Conservation (phyloP, 148 eudicot species). For the Drosera capensis region DNA sequence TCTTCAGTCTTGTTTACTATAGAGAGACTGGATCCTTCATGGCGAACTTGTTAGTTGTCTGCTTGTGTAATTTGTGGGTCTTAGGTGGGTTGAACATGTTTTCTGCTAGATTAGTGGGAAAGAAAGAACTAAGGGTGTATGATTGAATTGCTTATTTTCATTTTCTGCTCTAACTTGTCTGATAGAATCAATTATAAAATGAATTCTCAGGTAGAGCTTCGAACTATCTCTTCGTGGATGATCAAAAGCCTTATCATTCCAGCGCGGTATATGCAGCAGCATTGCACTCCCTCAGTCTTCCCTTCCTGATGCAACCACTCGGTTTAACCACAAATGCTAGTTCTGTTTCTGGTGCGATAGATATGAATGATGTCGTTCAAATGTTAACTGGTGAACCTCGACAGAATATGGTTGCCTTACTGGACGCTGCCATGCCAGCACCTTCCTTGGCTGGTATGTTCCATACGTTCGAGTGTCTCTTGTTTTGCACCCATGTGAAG, state of each 20-base stretch:
- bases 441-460: conserved; percentile 51
- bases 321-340: conserved; percentile 39
- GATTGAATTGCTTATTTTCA: neutral
- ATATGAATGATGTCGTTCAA: conserved; percentile 46
- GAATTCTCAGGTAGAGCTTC: conserved; percentile 39
- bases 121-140: neutral
- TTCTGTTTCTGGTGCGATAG: conserved; percentile 37
- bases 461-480: neutral
- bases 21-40: no score
- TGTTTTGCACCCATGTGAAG: neutral
- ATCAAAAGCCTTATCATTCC: conserved; percentile 60
- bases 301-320: conserved; percentile 59
- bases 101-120: no score
- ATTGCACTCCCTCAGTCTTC: conserved; percentile 63
- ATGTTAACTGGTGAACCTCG: conserved; percentile 55
- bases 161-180: neutral
- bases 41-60: no score
- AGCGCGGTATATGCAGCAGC: conserved; percentile 96
- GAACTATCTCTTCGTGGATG: conserved; percentile 33
- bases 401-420: conserved; percentile 51
- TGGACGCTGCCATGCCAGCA: conserved; percentile 78
- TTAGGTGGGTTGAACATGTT: no score
- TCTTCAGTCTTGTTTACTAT: no score
- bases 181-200: neutral
- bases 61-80: no score